Conservation (phyloP, 2,329 filamentous ascomycete species). For the Colletotrichum paranaense region DNA sequence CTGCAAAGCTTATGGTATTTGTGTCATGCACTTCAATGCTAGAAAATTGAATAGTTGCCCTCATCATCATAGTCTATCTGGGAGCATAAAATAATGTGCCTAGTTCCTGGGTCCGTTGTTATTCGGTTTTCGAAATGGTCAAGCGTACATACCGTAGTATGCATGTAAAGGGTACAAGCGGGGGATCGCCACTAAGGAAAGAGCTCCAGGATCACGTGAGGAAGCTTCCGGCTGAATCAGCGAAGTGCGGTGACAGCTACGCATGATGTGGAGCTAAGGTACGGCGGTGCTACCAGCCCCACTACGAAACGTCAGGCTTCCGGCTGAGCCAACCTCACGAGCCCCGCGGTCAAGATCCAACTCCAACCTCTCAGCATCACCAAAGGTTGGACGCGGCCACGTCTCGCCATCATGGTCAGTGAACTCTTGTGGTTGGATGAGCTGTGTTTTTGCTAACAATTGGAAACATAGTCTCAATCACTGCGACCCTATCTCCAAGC, state of each 20-base stretch:
- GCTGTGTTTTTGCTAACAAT: conserved; percentile 38
- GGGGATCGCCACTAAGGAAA: conserved; percentile 23
- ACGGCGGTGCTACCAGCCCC: conserved; percentile 41
- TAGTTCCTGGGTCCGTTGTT: no score
- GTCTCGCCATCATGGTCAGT: conserved; percentile 33
- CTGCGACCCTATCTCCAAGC: conserved; percentile 96
- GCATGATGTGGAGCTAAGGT: conserved; percentile 20
- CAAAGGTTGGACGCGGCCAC: conserved; percentile 33
- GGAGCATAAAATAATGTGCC: background rate
- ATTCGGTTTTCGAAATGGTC: no score
- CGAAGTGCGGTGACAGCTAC: conserved; percentile 21
- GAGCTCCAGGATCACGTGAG: conserved; percentile 17
- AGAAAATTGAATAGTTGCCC: background rate
- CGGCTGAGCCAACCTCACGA: conserved; percentile 41
- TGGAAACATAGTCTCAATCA: conserved; percentile 81
- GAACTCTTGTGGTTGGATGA: background rate
- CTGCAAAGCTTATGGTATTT: background rate
- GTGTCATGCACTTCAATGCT: background rate
- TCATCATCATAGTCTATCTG: background rate
- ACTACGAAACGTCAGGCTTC: conserved; percentile 47
- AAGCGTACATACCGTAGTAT: background rate
- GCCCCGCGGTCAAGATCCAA: conserved; percentile 35
- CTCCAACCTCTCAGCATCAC: conserved; percentile 23
- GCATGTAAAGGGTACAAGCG: conserved; percentile 15
- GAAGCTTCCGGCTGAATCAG: conserved; percentile 13